These are phyloP conservation scores for Didymella lethalis DNA, from an alignment of 2,329 filamentous ascomycete genomes.

Conservation along the genomic window DNA sequence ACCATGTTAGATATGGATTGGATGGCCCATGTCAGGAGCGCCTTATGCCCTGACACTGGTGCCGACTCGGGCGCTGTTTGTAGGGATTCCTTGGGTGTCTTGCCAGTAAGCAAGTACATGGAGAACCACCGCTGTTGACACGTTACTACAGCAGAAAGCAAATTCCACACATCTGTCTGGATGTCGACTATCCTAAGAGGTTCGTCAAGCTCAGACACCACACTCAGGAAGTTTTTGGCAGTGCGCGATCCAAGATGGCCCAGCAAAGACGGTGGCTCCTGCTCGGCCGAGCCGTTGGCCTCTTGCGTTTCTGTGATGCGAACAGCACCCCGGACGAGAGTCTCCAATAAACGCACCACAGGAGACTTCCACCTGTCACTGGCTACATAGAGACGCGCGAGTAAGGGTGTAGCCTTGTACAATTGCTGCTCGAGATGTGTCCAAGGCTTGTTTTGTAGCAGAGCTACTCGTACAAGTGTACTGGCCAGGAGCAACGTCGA, in stretches of 20 bases:
- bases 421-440: constrained; percentile 77
- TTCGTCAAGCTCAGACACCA: constrained; percentile 78
- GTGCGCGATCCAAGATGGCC: constrained; percentile 85
- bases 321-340: constrained; percentile 74
- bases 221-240: constrained; percentile 81
- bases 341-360: constrained; percentile 74
- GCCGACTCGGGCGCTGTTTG: constrained; percentile 60
- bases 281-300: constrained; percentile 13
- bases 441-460: constrained; percentile 68
- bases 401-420: constrained; percentile 79
- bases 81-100: constrained; percentile 79
- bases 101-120: constrained; percentile 88
- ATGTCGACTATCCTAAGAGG: constrained; percentile 73
- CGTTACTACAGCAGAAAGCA: constrained; percentile 85
- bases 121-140: constrained; percentile 97
- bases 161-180: constrained; percentile 77
- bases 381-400: constrained; percentile 78
- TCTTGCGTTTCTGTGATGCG: constrained; percentile 56
- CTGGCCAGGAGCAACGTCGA: constrained; percentile 72
- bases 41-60: constrained; percentile 59
- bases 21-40: constrained; percentile 78
- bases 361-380: constrained; percentile 71
- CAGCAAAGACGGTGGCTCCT: constrained; percentile 89
- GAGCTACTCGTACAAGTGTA: constrained; percentile 74
- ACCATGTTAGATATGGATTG: constrained; percentile 72